A percentile compares a stretch with the other conserved stretches of the same genome.
Evolutionary conservation across 2,329 filamentous ascomycete species (phyloP).

Genomic region (Epichloe scottii): DNA sequence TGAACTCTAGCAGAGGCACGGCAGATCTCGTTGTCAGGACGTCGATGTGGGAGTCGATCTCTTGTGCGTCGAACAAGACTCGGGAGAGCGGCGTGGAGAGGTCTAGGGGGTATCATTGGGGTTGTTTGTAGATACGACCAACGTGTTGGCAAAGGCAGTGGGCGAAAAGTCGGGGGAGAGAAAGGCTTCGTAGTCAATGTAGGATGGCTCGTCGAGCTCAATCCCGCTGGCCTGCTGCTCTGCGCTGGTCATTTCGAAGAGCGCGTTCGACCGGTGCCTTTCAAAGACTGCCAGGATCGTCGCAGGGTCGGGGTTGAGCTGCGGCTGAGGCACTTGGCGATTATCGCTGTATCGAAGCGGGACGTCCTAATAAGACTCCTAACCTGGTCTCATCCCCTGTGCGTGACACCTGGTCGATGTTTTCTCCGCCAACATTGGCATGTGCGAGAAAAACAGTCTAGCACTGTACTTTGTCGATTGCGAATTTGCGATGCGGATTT

Average conservation of each 20-base stretch:
- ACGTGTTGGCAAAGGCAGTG: conserved; percentile 70
- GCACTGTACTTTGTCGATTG: not conserved
- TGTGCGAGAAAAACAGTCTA: not conserved
- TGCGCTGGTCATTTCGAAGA: not conserved
- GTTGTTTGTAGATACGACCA: conserved; percentile 87
- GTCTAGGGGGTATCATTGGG: conserved; percentile 77
- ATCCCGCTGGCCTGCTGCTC: not conserved
- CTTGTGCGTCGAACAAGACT: conserved; percentile 91
- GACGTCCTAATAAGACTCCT: too few relatives aligned
- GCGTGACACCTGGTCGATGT: too few relatives aligned
- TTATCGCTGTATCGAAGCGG: too few relatives aligned
- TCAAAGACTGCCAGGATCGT: not conserved
- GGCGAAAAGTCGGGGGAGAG: conserved; percentile 73
- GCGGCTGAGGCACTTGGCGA: too few relatives aligned
- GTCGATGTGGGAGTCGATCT: conserved; percentile 94
- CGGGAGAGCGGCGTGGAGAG: conserved; percentile 87
- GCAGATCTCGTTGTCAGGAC: conserved; percentile 75
- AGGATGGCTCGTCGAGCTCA: conserved; percentile 53
- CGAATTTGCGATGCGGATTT: too few relatives aligned
- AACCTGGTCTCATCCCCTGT: too few relatives aligned
- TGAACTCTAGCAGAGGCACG: conserved; percentile 67
- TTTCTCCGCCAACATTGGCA: not conserved
- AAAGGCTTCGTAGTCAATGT: conserved; percentile 93
- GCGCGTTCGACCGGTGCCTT: too few relatives aligned
- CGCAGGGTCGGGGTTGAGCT: not conserved